phyloP scores from a whole-genome alignment of 108 stramenopile species.

The Pseudonitzschia multiseries region DNA sequence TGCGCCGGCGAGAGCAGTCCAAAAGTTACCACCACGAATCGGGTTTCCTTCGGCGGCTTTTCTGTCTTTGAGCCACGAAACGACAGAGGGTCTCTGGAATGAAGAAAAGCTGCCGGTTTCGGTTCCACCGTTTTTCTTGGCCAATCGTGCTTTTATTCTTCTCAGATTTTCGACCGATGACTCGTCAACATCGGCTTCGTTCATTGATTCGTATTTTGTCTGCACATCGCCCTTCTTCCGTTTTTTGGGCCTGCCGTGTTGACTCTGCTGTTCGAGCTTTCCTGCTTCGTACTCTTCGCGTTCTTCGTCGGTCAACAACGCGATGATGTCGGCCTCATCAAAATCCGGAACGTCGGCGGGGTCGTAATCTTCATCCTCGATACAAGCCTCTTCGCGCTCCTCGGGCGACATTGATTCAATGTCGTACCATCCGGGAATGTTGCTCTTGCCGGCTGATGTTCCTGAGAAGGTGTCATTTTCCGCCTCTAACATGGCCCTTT shows the following conservation, averaged over 20 bases:
- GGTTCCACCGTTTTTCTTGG: constrained; percentile 19
- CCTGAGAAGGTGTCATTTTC: constrained; percentile 22
- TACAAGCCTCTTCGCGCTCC: constrained; percentile 31
- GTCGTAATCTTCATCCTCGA: constrained; percentile 67
- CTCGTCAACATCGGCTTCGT: constrained; percentile 17
- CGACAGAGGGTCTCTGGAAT: constrained; percentile 61
- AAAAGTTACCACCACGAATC: constrained; percentile 81
- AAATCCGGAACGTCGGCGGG: constrained; percentile 66
- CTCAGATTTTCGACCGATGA: constrained; percentile 27
- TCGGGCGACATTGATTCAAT: constrained; percentile 30
- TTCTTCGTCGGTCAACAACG: constrained; percentile 61
- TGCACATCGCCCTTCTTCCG: constrained; percentile 7
- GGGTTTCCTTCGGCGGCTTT: constrained; percentile 64
- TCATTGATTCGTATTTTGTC: constrained; percentile 14
- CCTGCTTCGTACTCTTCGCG: constrained; percentile 31
- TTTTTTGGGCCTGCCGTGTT: not conserved
- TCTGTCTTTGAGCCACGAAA: constrained; percentile 72
- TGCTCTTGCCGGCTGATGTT: not conserved
- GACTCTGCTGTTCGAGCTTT: constrained; percentile 6
- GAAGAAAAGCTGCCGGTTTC: constrained; percentile 26
- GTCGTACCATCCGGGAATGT: constrained; percentile 38
- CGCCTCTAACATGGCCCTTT: constrained; percentile 40
- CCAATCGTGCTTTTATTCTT: constrained; percentile 28
- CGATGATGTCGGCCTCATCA: constrained; percentile 64
- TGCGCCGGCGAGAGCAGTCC: constrained; percentile 77